Base-by-base conservation (phyloP, 192 early-diverging fungal species). In the Chytriomyces confervae region DNA sequence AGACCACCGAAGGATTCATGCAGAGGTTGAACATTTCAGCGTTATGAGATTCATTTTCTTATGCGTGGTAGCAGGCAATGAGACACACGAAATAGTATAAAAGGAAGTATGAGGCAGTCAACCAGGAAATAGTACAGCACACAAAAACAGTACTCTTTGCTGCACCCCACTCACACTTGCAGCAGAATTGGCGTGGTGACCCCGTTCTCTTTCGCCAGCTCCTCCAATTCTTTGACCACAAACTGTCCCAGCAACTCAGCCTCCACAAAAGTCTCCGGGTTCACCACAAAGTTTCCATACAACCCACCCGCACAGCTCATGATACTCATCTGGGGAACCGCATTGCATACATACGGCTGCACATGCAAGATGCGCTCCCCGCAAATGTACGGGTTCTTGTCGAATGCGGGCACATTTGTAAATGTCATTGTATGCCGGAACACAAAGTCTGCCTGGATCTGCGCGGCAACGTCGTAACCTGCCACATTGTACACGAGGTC, bases 231-330 rank as follows among this genome's bases (percentile, higher is more conserved):
- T 7, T 49, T 6, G n/a, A 80, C 79, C n/a, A 80, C 8, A 24
- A 76, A 76, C 6, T 53, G 20, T n/a, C 29, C 65, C 47, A 80
- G 62, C 50, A 18, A 23, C 16, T 79, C 77, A 5, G 62, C 65
- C 50, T 81, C 50, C 67, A 36, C 16, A 24, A 81, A 44, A 11
- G 62, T 50, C 13, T 69, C 66, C 29, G n/a, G 66, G 51, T 81
- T 76, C 6, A 66, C 80, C 9, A 72, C 69, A 72, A 79, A 81
- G 70, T 79, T 81, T 66, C 70, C 75, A 36, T 63, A 77, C 51
- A 81, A 50, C 29, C 16, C 50, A 6, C 63, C 69, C 27, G 61
- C 36, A 51, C 75, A 81, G 23, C 36, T 49, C 18, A 78, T 64
- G 50, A 64, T 62, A 46, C 61, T 61, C 44, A 79, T 13, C 67